Evolutionary conservation across 1,284 basidiomycete genomes (phyloP), one percentile per base, ranked within the genome.

Genomic region (Golubevia sp.): DNA sequence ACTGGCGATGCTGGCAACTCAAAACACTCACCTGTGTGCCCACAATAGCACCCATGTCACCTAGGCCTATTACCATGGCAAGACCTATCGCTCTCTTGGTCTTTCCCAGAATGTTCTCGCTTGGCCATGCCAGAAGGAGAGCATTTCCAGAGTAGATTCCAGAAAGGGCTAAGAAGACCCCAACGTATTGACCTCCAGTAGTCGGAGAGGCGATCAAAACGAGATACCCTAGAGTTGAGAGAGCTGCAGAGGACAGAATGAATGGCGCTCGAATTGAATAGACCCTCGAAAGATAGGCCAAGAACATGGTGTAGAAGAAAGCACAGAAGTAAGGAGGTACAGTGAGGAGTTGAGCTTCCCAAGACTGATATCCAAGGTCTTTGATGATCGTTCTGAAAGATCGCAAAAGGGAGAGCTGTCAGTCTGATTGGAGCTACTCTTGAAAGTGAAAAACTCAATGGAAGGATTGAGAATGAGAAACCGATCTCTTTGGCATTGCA

Each of bases 41-140:
- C 25, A 87, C 86, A 62, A 91, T 88, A 21, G 89, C 88, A 3
- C 89, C 90, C 51, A 88, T 83, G 71, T 91, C 89, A 5, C 89
- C 89, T 11, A 90, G 87, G 15, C 87, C 87, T 63, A 91, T 90
- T 76, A 90, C 89, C 86, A 90, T 87, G 1, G 89, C 90, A 2
- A 89, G 86, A 0, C 88, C 88, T 0, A 89, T 86, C 0, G 89
- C 90, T 3, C 90, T 87, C 75, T 90, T 90, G 0, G 89, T 91
- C 72, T 90, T 90, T 2, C 88, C 88, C 6, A 88, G 88, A n/a
- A 90, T 88, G 68, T 91, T 91, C 82, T 90, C 89, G n/a, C 88
- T 86, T 0, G 89, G 89, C 87, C 89, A 89, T 62, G 73, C 6
- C n/a, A 65, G 38, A 21, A 70, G 59, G 0, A 70, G 62, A 7